Base-by-base conservation (phyloP, 805 yeast genomes). In the Cyberlindnera misumaiensis region DNA sequence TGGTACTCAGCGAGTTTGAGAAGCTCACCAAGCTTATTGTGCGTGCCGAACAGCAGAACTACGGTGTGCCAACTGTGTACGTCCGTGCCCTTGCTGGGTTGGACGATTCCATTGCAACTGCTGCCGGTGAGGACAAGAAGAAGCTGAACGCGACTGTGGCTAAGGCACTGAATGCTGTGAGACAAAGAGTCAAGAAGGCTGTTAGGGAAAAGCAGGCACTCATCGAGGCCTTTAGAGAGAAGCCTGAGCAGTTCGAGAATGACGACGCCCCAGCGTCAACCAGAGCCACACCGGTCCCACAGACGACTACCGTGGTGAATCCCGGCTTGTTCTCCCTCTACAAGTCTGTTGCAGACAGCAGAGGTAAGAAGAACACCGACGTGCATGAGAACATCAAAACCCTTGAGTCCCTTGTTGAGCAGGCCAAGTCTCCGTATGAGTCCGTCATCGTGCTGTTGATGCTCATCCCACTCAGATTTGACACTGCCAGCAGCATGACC, bases 291-390 rank as follows among this genome's bases (percentile, higher is more conserved):
- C 50, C 54, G 13, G 60, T 53, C 11, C 63, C 56, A 15, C 43
- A 52, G 16, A 30, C 36, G 28, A 58, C 62, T 36, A 46, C 55
- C 31, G 55, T 56, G 15, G 34, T 52, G 45, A 47, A 44, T 39
- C 51, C 58, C 13, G 55, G 56, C 29, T 78, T 88, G 40, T 87
- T 89, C 68, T 68, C 78, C 41, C 76, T 83, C 27, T 71, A 93
- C 59, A 75, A 81, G 59, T 63, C 77, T 39, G 79, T 93, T 41
- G 67, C 83, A 43, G 97, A 93, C 63, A 72, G 88, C 35, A 81
- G 98, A 67, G 98, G 98, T 70, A 89, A 89, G 72, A 90, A 86
- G 71, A 88, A 86, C 60, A 83, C 87, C 46, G 96, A 90, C 61
- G 77, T 80, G 47, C 61, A 59, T 46, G 95, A 85, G 61, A 95